Base-by-base conservation (phyloP, 1,284 basidiomycete species). In the Cystobasidium pallidum region DNA sequence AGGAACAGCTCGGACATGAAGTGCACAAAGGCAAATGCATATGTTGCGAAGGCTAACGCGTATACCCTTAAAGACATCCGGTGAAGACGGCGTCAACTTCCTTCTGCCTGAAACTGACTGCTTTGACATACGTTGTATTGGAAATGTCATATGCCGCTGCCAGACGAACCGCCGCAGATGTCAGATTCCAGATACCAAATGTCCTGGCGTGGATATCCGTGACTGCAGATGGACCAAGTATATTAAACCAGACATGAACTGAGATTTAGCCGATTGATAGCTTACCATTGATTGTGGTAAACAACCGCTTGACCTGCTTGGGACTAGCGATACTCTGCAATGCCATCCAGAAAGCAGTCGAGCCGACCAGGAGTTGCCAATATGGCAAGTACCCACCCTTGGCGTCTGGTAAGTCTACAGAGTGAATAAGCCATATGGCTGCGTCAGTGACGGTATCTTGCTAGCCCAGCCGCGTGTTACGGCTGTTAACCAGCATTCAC, bases 61-160 rank as follows among this genome's bases (percentile, higher is more conserved):
- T 97, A 98, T 19, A 92, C 82, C 21, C 92, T 94, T 75, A 8
- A 58, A 8, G 4, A 21, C 21, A 11, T 26, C 11, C 21, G 6
- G 21, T 43, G 17, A 52, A 36, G 26, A 21, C 1, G 8, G 21
- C 26, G n/a, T 54, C 51, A 71, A 47, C 47, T 73, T 34, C n/a
- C n/a, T n/a, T n/a, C n/a, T n/a, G 72, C 59, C 45, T 39, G 36
- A 39, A 28, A 26, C 32, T 28, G 64, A 71, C 26, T 73, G 72
- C 11, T 13, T 55, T 62, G 28, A 82, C 88, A 78, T 81, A 92
- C 92, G 84, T 82, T 82, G 89, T 89, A 78, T 88, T 84, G 70
- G 88, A 83, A 75, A 95, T 90, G 78, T 95, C 85, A 81, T 93
- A 95, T 7, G 93, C 92, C 15, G 91, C 90, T 77, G 92, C 91